Conservation (phyloP, 805 yeast species). For the Cyberlindnera saturnus region DNA sequence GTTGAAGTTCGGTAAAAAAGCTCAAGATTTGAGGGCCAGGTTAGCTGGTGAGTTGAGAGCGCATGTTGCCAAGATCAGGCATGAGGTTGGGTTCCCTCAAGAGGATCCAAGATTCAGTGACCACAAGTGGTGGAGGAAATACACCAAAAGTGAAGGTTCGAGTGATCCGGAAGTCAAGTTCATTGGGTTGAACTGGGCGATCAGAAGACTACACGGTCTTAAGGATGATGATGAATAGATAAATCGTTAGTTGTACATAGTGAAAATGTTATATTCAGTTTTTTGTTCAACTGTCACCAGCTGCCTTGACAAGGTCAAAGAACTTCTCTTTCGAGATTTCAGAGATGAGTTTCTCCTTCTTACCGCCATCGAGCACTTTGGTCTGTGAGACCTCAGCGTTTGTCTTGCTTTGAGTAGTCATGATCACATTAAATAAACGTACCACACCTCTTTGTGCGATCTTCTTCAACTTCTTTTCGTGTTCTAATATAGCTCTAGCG, state of each 20-base stretch:
- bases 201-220: conserved; percentile 55
- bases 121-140: conserved; percentile 71
- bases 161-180: conserved; percentile 65
- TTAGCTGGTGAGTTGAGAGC: conserved; percentile 66
- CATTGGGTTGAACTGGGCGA: conserved; percentile 81
- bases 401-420: conserved; percentile 68
- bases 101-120: conserved; percentile 67
- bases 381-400: conserved; percentile 43
- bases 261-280: neutral
- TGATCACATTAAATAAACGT: conserved; percentile 74
- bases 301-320: conserved; percentile 79
- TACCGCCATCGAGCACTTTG: conserved; percentile 34
- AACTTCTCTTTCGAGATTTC: conserved; percentile 88
- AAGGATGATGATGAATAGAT: conserved; percentile 2
- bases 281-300: conserved; percentile 40
- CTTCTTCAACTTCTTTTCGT: conserved; percentile 65
- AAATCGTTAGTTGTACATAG: neutral
- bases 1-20: conserved; percentile 58
- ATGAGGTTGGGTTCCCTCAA: conserved; percentile 36
- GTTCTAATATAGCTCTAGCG: conserved; percentile 54
- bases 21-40: conserved; percentile 57
- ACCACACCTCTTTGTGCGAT: conserved; percentile 88
- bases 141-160: conserved; percentile 56
- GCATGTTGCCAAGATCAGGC: conserved; percentile 46
- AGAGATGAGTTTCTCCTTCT: conserved; percentile 55